Evolutionary conservation across 2,329 filamentous ascomycete genomes (phyloP), one percentile per base, ranked within the genome.

Genomic region (Hypoxylon sp.): DNA sequence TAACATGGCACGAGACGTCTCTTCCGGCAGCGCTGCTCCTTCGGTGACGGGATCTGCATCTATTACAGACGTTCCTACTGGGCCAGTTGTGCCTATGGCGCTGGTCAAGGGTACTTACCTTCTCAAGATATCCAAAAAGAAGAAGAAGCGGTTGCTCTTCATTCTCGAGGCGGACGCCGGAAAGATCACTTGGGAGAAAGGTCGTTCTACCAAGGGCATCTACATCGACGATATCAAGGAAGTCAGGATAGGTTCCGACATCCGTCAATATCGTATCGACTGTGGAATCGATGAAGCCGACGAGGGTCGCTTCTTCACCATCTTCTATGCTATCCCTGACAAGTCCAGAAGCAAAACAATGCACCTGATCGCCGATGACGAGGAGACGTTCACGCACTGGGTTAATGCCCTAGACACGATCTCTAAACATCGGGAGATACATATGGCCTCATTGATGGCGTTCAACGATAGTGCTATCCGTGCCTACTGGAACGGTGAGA

Each of bases 171-270:
- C 88, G 16, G 88, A 93, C 65, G 83, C 88, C 1, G 92, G 89
- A 54, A 94, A 91, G 70, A 89, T 99, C 16, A 88, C 82, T 17
- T 97, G 93, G 93, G 89, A 96, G 70, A 82, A 85, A 35, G 83
- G 81, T 6, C 86, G 90, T 25, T 86, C 89, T 1, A 83, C 85
- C 16, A 97, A 97, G 69, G 86, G 84, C 43, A 88, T 99, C 59
- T 95, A 96, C 70, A 90, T 99, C 57, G 94, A 99, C 65, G 91
- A 97, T 69, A 93, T 99, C 64, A 88, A 90, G 65, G 91, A 96
- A 66, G 91, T 97, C 36, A 86, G 92, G 56, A 84, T 87, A 23
- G 91, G 90, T 12, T 82, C 82, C 8, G 90, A 97, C 67, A 90
- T 93, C 12, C 85, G 89, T 49, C 93, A 96, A 68, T 96, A 96